These are phyloP conservation scores for Aspergillus sp. DNA, from an alignment of 2,329 filamentous ascomycete genomes.

Conservation along the genomic window DNA sequence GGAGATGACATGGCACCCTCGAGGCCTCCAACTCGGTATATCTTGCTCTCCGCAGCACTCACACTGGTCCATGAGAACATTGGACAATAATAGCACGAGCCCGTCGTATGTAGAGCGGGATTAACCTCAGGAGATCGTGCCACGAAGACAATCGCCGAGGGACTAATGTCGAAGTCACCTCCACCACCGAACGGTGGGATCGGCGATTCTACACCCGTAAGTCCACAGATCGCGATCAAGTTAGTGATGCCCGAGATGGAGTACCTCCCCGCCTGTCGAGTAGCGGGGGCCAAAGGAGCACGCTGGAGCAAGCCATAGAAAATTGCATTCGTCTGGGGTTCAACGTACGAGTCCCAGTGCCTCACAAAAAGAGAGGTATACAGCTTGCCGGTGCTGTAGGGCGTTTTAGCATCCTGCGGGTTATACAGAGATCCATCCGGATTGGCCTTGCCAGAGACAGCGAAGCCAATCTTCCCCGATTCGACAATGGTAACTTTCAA, in stretches of 20 bases:
- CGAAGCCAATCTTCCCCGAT: slow-evolving; percentile 45
- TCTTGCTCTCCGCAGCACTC: slow-evolving; percentile 29
- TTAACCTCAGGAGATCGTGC: slow-evolving; percentile 47
- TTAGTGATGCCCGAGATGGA: slow-evolving; percentile 46
- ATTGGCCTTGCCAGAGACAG: slow-evolving; percentile 49
- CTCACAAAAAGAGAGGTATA: slow-evolving; percentile 55
- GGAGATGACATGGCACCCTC: slow-evolving; percentile 48
- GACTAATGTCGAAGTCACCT: slow-evolving; percentile 49
- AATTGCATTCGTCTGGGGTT: slow-evolving; percentile 50
- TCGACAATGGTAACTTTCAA: slow-evolving; percentile 47
- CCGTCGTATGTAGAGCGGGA: slow-evolving; percentile 48
- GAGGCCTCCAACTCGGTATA: slow-evolving; percentile 34
- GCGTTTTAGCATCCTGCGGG: slow-evolving; percentile 49
- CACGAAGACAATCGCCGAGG: slow-evolving; percentile 46
- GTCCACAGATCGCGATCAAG: slow-evolving; percentile 39
- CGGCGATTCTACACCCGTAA: slow-evolving; percentile 45
- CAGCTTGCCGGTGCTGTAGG: slow-evolving; percentile 46
- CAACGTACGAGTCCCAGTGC: slow-evolving; percentile 54
- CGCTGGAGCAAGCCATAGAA: slow-evolving; percentile 50
- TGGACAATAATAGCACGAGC: slow-evolving; percentile 47
- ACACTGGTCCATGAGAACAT: slow-evolving; percentile 44
- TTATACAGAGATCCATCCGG: slow-evolving; percentile 51
- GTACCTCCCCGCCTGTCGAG: slow-evolving; percentile 39
- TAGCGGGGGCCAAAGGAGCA: slow-evolving; percentile 37
- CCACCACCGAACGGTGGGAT: slow-evolving; percentile 50